Evolutionary conservation across 345 rosid genomes (phyloP).

Genomic region (Aquilaria malaccensis): DNA sequence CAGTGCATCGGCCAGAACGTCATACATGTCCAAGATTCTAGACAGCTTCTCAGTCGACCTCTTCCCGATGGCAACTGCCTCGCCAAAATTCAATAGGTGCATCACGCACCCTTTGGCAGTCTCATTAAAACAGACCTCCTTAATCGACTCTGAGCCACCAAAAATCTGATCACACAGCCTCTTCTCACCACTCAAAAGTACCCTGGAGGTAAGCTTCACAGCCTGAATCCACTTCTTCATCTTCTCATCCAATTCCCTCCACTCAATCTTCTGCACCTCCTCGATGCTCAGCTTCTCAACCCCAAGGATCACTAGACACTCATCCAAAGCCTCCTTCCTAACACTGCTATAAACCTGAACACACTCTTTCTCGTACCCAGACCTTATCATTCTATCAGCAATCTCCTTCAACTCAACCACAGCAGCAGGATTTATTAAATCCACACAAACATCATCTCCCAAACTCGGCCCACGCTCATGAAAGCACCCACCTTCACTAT

Average conservation of each 20-base stretch:
- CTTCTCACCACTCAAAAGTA: slow-evolving; percentile 71
- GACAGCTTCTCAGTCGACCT: slow-evolving; percentile 91
- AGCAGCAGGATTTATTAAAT: slow-evolving; percentile 60
- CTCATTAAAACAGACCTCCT: slow-evolving; percentile 81
- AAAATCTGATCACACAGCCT: slow-evolving; percentile 78
- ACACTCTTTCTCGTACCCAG: slow-evolving; percentile 95
- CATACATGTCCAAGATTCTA: slow-evolving; percentile 95
- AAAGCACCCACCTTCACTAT: slow-evolving; percentile 45
- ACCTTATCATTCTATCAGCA: slow-evolving; percentile 77
- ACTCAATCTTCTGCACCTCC: slow-evolving; percentile 88
- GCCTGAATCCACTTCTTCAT: slow-evolving; percentile 98
- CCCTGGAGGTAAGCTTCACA: slow-evolving; percentile 59
- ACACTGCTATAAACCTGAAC: slow-evolving; percentile 78
- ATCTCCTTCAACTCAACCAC: slow-evolving; percentile 65
- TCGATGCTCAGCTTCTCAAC: slow-evolving; percentile 93
- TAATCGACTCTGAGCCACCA: slow-evolving; percentile 39
- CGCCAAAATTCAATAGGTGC: slow-evolving; percentile 89
- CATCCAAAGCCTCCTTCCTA: slow-evolving; percentile 79
- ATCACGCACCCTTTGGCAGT: slow-evolving; percentile 74
- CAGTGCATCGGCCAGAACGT: slow-evolving; percentile 54
- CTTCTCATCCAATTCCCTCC: slow-evolving; percentile 91
- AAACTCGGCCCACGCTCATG: slow-evolving; percentile 90
- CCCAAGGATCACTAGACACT: slow-evolving; percentile 67
- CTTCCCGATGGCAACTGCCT: slow-evolving; percentile 77
- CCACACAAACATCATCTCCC: slow-evolving; percentile 71